Percentiles rank a stretch among this genome's conserved stretches.
Conservation (phyloP, 495 filamentous ascomycete genomes). For the Copromyces sp. region DNA sequence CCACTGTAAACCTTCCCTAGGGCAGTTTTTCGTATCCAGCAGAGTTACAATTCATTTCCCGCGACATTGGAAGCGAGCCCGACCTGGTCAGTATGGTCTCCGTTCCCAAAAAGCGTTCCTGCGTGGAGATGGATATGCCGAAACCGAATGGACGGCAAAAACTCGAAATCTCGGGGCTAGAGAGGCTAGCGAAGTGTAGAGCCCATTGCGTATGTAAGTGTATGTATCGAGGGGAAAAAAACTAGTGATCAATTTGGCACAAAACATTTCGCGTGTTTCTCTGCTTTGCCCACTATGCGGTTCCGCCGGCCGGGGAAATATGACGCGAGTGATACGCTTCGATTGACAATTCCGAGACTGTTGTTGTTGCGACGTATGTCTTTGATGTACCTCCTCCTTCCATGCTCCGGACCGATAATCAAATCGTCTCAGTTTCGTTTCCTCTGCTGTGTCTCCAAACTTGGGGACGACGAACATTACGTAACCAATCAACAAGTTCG, state of each 20-base stretch:
- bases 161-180: background rate
- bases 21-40: background rate
- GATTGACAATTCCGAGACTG: background rate
- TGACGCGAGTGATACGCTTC: background rate
- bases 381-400: no score
- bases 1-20: background rate
- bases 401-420: background rate
- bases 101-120: background rate
- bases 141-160: background rate
- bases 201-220: background rate
- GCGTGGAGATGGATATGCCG: background rate
- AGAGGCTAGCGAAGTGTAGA: background rate
- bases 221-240: background rate
- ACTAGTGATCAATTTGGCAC: background rate
- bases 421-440: background rate
- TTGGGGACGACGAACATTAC: background rate
- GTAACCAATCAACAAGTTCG: background rate
- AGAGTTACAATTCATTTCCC: background rate
- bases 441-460: background rate
- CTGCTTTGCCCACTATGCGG: background rate
- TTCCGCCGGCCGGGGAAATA: background rate
- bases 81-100: background rate
- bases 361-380: background rate
- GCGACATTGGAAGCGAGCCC: background rate
- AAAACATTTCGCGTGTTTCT: background rate